A percentile compares a stretch with the other conserved stretches of the same genome.
These are phyloP conservation scores for Phyllosticta paracitricarpa DNA, from an alignment of 2,329 filamentous ascomycete genomes.

Conservation along the genomic window DNA sequence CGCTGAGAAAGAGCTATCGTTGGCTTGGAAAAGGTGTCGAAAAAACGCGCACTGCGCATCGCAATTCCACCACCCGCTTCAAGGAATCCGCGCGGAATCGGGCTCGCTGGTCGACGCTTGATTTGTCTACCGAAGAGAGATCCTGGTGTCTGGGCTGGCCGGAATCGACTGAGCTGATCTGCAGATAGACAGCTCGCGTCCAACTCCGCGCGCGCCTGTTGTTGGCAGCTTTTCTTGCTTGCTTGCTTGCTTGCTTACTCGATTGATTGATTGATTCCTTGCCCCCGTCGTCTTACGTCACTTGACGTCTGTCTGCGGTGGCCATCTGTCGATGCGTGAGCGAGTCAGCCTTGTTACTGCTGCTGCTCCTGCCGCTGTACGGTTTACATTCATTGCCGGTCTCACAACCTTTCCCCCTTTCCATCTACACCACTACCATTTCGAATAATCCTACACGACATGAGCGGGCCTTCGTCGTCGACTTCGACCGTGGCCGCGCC, in stretches of 20 bases:
- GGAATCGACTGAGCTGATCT: background rate
- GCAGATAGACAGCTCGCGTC: background rate
- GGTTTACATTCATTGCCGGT: background rate
- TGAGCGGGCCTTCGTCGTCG: background rate
- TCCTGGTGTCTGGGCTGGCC: too few species aligned
- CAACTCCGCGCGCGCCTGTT: background rate
- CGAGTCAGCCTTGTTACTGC: background rate
- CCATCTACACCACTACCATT: background rate
- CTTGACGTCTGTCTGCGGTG: background rate
- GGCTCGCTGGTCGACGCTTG: background rate
- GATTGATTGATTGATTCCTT: background rate
- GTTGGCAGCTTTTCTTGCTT: background rate
- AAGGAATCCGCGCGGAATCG: background rate
- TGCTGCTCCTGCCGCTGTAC: background rate
- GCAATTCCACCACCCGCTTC: too few species aligned
- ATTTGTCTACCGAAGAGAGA: background rate
- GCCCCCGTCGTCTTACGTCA: background rate
- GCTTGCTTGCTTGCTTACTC: background rate
- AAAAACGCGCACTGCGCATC: background rate
- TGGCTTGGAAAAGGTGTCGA: too few species aligned
- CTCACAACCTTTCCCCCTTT: background rate
- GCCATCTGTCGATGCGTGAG: background rate
- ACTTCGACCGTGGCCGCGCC: background rate
- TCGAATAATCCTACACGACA: background rate
- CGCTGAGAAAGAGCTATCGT: too few species aligned